phyloP scores from a whole-genome alignment of 306 rosid species.

The Acmispon strigosus region DNA sequence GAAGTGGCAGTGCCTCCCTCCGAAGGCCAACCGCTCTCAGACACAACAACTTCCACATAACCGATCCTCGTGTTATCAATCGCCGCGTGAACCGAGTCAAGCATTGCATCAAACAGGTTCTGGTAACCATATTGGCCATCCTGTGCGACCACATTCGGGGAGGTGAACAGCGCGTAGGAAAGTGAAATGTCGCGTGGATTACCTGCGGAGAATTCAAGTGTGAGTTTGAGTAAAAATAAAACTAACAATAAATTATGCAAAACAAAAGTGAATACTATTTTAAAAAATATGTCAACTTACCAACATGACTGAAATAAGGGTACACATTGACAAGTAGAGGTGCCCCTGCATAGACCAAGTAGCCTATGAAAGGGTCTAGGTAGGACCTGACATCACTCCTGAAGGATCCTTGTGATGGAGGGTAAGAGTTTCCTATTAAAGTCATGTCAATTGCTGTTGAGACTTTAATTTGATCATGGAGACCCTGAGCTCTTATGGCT shows the following conservation, averaged over 20 bases:
- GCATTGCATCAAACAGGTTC: constrained; percentile 59
- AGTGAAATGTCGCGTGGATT: constrained; percentile 49
- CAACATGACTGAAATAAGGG: constrained; percentile 46
- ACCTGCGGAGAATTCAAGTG: no score
- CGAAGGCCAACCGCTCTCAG: constrained; percentile 73
- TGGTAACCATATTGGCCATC: constrained; percentile 43
- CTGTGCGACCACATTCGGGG: constrained; percentile 37
- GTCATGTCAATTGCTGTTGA: constrained; percentile 57
- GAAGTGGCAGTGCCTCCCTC: constrained; percentile 43
- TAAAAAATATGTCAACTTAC: background rate
- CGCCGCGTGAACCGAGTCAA: constrained; percentile 47
- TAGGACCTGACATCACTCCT: constrained; percentile 49
- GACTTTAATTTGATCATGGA: constrained; percentile 50
- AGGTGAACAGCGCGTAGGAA: constrained; percentile 44
- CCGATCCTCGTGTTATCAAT: constrained; percentile 47
- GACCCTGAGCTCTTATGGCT: constrained; percentile 35
- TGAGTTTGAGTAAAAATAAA: no score
- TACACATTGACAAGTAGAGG: constrained; percentile 58
- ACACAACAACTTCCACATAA: constrained; percentile 48
- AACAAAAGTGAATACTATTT: no score
- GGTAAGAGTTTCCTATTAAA: constrained; percentile 48
- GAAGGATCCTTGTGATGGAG: constrained; percentile 55
- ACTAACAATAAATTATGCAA: no score
- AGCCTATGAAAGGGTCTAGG: constrained; percentile 52
- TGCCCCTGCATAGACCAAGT: constrained; percentile 38